Base-by-base conservation (phyloP, 768 basidiomycete genomes). In the Tulasnella sp. region DNA sequence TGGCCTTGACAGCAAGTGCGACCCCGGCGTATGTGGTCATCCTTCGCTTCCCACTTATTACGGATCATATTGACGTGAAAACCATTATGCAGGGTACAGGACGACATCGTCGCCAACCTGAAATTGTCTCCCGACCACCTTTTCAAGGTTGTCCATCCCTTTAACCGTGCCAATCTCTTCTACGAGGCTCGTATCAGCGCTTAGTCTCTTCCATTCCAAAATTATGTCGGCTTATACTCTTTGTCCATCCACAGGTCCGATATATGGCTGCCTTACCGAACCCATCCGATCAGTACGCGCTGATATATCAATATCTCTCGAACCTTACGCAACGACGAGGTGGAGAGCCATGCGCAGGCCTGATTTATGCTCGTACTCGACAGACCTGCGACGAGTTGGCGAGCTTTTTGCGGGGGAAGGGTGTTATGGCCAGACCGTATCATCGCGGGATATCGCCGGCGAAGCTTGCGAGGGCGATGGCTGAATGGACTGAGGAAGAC, bases 1-100 rank as follows among this genome's bases (percentile, higher is more conserved):
- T 90, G 86, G 89, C 89, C 2, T 70, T 92, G 41, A 92, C 88
- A 0, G 88, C 89, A 1, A 88, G 85, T 12, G 88, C 89, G 2
- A 92, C 89, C 4, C 69, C 80, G 44, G 69, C 70, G 86, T 87
- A 21, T 25, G 49, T n/a, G 3, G 21, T 49, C 1, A 19, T 48
- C 1, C 8, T 21, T 19, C 4, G 22, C 22, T 12, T 41, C 30
- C 22, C 15, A n/a, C 24, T 9, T 34, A 9, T 30, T 21, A 3
- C 29, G 15, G 53, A 9, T 56, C 53, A 4, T 53, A 44, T 24
- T 64, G 57, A 60, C 22, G 56, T 17, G 60, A 22, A n/a, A 21
- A 11, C 15, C 53, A 11, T 25, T 19, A 15, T 15, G 9, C 64
- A 91, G 87, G 25, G 87, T 92, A 12, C 83, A 85, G 62, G 70